Evolutionary conservation across 2,329 filamentous ascomycete genomes (phyloP).

Genomic region (Pseudomassariella vexata): DNA sequence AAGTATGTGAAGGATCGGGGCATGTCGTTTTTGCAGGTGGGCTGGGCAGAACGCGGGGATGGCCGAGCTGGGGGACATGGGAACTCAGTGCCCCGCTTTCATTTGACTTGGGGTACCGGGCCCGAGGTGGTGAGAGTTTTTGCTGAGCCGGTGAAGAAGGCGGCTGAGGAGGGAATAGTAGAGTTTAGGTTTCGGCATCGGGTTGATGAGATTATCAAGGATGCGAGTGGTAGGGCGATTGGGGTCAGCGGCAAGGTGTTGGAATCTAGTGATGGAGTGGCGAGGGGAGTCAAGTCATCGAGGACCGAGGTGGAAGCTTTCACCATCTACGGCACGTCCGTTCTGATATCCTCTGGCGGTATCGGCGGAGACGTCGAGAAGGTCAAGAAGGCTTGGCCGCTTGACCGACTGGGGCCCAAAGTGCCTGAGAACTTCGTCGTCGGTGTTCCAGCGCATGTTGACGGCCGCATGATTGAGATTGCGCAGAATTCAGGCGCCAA

Average conservation of each 20-base stretch:
- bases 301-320: constrained; percentile 43
- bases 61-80: constrained; percentile 52
- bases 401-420: constrained; percentile 49
- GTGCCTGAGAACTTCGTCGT: constrained; percentile 52
- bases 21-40: constrained; percentile 49
- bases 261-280: constrained; percentile 40
- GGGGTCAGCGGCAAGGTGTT: constrained; percentile 50
- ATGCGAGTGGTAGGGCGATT: constrained; percentile 44
- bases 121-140: constrained; percentile 56
- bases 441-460: constrained; percentile 59
- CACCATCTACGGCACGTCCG: constrained; percentile 45
- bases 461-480: constrained; percentile 57
- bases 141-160: constrained; percentile 46
- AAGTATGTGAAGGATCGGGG: constrained; percentile 48
- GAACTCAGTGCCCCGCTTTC: constrained; percentile 58
- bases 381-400: constrained; percentile 52
- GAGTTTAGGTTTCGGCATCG: constrained; percentile 50
- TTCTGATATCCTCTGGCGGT: constrained; percentile 51
- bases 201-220: constrained; percentile 51
- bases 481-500: constrained; percentile 45
- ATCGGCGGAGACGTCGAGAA: constrained; percentile 58
- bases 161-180: constrained; percentile 46
- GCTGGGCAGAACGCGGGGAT: constrained; percentile 56
- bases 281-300: constrained; percentile 46
- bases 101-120: constrained; percentile 56